Percentiles rank a stretch among this genome's conserved stretches.
Conservation (phyloP, 805 yeast genomes). For the Candida awuae region DNA sequence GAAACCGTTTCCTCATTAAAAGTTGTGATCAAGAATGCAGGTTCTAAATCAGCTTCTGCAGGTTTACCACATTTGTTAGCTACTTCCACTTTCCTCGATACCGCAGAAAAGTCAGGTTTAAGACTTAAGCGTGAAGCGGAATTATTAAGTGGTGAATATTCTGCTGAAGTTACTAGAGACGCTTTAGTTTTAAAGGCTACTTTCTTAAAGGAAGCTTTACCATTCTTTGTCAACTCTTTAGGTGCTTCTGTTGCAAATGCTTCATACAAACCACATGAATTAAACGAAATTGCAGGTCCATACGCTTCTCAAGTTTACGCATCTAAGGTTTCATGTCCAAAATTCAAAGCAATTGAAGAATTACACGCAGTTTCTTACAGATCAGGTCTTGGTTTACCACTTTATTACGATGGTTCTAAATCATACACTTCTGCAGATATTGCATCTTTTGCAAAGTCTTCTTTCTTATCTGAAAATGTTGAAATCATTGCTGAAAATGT, state of each 20-base stretch:
- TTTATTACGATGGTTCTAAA: constrained; percentile 60
- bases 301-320: constrained; percentile 57
- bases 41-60: constrained; percentile 65
- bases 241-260: constrained; percentile 67
- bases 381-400: constrained; percentile 79
- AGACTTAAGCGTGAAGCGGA: constrained; percentile 93
- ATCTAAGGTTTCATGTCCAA: constrained; percentile 43
- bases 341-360: constrained; percentile 62
- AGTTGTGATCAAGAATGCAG: constrained; percentile 74
- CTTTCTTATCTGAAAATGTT: constrained; percentile 63
- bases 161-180: constrained; percentile 73
- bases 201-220: constrained; percentile 82
- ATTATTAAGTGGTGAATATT: constrained; percentile 78
- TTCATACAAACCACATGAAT: constrained; percentile 75
- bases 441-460: constrained; percentile 54
- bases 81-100: constrained; percentile 77
- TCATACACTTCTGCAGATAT: constrained; percentile 57
- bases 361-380: constrained; percentile 79
- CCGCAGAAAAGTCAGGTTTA: constrained; percentile 75
- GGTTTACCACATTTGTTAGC: constrained; percentile 84
- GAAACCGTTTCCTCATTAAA: constrained; percentile 68
- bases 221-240: constrained; percentile 81
- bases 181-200: constrained; percentile 69
- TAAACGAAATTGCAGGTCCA: constrained; percentile 74
- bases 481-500: constrained; percentile 70